Evolutionary conservation across 148 eudicot genomes (phyloP).

Genomic region (Rhododendron kiyosumense): DNA sequence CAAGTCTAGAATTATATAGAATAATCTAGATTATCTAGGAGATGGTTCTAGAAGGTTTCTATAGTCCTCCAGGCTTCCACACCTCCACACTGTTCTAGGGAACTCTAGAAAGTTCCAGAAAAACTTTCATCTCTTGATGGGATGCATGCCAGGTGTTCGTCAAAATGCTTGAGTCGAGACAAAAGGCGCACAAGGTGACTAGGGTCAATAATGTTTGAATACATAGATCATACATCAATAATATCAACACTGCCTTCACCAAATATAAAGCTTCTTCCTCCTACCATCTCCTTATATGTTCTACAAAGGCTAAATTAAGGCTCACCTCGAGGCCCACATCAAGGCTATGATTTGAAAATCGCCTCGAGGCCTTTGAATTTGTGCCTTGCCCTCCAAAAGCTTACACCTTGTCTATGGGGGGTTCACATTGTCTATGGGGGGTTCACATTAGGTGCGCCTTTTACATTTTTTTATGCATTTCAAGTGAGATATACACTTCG

Average conservation of each 20-base stretch:
- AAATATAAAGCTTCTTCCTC: background rate
- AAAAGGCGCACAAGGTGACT: background rate
- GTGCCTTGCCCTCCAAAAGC: background rate
- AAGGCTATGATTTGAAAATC: background rate
- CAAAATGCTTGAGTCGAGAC: background rate
- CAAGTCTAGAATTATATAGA: background rate
- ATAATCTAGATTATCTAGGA: background rate
- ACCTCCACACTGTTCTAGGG: background rate
- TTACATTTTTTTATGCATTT: background rate
- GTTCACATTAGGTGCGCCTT: background rate
- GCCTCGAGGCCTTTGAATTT: background rate
- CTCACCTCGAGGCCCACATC: background rate
- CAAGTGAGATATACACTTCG: background rate
- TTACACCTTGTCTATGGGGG: background rate
- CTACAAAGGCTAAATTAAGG: background rate
- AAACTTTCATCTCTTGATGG: background rate
- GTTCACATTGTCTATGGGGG: background rate
- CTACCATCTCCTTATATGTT: background rate
- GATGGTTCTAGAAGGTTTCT: background rate
- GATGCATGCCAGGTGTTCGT: background rate
- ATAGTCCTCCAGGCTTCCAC: no score
- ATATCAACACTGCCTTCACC: background rate
- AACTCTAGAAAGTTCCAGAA: background rate
- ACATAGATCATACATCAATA: background rate
- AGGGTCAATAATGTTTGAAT: background rate